Evolutionary conservation across 306 rosid species (phyloP), one percentile per base, ranked within the genome.

Genomic region (Senna tora): DNA sequence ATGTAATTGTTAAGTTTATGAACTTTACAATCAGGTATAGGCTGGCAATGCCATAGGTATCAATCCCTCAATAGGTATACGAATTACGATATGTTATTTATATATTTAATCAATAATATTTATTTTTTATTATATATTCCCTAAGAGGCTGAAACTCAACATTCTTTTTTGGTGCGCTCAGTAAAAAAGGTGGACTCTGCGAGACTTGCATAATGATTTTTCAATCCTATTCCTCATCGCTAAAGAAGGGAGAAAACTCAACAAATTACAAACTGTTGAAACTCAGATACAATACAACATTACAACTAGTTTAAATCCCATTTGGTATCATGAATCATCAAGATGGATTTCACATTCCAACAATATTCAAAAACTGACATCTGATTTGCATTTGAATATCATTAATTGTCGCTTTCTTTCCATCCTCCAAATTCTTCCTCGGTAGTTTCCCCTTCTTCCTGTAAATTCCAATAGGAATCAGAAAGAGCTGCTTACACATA

Each of bases 381-480:
- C 41, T n/a, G 3, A 13, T 64, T 43, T 57, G 22, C 36, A 69
- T 7, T 16, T 28, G 38, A n/a, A 19, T 7, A 1, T 47, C 21
- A 21, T 51, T 64, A 49, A 8, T 65, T 20, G 39, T 13, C 6
- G 46, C 95, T 90, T 25, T 92, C 79, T 81, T 80, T 86, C 95
- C 98, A 90, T 76, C 96, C 96, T 79, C 96, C 93, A 17, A 82
- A 36, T 17, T 82, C 77, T 50, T 77, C 85, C 47, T 63, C 85
- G 19, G 60, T 77, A 54, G 67, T 71, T 39, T 78, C 76, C n/a
- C 60, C 83, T 66, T 76, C 83, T 34, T 15, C 86, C 98, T 90
- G 13, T 59, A 20, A 83, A 57, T 75, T 65, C 38, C 74, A 65
- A 56, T 61, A 76, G 12, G 74, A 6, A n/a, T n/a, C n/a, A n/a